Evolutionary conservation across 2,329 filamentous ascomycete genomes (phyloP).

Genomic region (Hymenoscyphus fructigenus): DNA sequence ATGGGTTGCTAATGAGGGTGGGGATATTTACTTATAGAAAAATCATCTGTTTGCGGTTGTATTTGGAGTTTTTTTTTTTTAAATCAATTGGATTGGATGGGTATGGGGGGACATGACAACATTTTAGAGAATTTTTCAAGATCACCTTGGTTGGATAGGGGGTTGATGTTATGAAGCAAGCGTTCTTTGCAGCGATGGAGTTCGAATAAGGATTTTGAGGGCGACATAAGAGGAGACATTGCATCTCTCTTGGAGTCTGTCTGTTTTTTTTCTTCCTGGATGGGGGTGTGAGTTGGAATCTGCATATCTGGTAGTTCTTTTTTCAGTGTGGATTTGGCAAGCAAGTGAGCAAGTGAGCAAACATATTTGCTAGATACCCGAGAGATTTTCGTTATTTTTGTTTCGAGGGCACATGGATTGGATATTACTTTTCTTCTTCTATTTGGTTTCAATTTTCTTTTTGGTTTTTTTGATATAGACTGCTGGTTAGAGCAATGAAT

Average conservation of each 20-base stretch:
- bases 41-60: neutral
- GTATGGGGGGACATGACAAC: neutral
- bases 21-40: constrained; percentile 77
- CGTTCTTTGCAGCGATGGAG: constrained; percentile 3
- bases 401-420: neutral
- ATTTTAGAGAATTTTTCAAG: neutral
- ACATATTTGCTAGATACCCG: neutral
- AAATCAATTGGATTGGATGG: neutral
- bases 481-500: constrained; percentile 2
- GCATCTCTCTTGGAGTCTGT: neutral
- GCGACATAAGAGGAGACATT: neutral
- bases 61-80: neutral
- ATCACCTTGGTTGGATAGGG: neutral
- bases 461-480: neutral
- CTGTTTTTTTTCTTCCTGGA: neutral
- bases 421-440: neutral
- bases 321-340: neutral
- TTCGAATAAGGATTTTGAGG: neutral
- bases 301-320: neutral
- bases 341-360: neutral
- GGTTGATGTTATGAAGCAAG: neutral
- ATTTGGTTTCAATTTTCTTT: neutral
- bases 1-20: constrained; percentile 84
- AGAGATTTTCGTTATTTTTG: neutral
- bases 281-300: neutral